Evolutionary conservation across 805 yeast species (phyloP), one percentile per base, ranked within the genome.

Genomic region (Priceomyces medius): DNA sequence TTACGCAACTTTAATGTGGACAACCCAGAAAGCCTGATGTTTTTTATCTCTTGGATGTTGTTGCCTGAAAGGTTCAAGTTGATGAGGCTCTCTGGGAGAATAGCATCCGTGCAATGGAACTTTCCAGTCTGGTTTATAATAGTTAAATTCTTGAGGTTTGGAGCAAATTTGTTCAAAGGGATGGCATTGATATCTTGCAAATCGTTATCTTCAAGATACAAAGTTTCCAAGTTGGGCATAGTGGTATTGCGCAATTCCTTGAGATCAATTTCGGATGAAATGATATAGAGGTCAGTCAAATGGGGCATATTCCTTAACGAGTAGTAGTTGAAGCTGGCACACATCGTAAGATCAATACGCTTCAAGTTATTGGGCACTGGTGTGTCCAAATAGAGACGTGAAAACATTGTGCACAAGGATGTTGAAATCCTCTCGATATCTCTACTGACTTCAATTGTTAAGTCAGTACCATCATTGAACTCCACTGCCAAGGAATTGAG

Each of bases 161-260:
- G 39, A 24, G 39, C 39, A 12, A 36, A 26, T 7, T 24, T 23
- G n/a, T 10, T 27, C 31, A 26, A 36, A 9, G 31, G 13, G 12
- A 36, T 26, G 16, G 3, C 13, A 24, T 36, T 36, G n/a, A 36
- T 32, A 26, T 31, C 29, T 10, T 40, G 37, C 24, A 37, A 33
- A 10, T 37, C 34, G 14, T 44, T 42, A 29, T 37, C 35, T 23
- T 45, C 40, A 27, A 45, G 31, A 20, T 39, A 34, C 18, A 45
- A 40, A 8, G 27, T 29, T 17, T 33, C 12, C 31, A 45, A 37
- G 13, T 37, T 33, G 3, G 47, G 46, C 7, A 45, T 26, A 16
- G 23, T 17, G 4, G 16, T 13, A 27, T 23, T 16, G 8, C 17
- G 23, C 14, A 36, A 18, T 20, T 36, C 33, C 23, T 27, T 36